These are phyloP conservation scores for Plasmodium inui DNA, from an alignment of 169 alveolate species.

Conservation along the genomic window DNA sequence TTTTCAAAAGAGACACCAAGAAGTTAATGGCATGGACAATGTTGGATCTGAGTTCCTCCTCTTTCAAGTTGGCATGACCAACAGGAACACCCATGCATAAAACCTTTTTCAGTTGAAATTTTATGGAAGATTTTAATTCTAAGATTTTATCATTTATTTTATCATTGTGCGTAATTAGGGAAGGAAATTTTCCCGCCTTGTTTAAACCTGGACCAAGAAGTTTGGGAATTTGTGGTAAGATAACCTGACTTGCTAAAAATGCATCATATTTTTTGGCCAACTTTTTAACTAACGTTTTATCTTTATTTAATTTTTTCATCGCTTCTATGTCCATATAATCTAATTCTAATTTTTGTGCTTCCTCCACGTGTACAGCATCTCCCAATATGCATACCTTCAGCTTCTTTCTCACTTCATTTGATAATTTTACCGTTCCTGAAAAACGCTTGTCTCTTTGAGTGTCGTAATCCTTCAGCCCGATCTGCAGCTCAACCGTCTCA, in stretches of 20 bases:
- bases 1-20: conserved; percentile 98
- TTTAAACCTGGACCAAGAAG: conserved; percentile 98
- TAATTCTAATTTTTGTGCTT: conserved; percentile 96
- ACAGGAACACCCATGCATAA: conserved; percentile 99
- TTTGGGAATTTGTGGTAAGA: conserved; percentile 98
- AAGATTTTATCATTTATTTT: conserved; percentile 96
- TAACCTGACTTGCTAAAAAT: conserved; percentile 98
- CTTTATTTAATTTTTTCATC: conserved; percentile 98
- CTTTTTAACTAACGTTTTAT: conserved; percentile 98
- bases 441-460: conserved; percentile 99
- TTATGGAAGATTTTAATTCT: conserved; percentile 95
- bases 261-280: conserved; percentile 96
- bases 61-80: conserved; percentile 97
- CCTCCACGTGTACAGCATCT: conserved; percentile 99
- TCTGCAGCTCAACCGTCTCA: conserved; percentile 99
- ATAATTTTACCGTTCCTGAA: conserved; percentile 98
- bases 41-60: conserved; percentile 98
- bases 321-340: conserved; percentile 98
- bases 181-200: conserved; percentile 99
- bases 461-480: conserved; percentile 99
- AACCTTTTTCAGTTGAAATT: conserved; percentile 96
- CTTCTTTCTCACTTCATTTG: conserved; percentile 96
- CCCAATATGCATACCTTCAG: conserved; percentile 99
- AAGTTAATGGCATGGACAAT: conserved; percentile 97
- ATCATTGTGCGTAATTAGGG: conserved; percentile 97